These are phyloP conservation scores for Penicillium sp. DNA, from an alignment of 2,329 filamentous ascomycete genomes.

Conservation along the genomic window DNA sequence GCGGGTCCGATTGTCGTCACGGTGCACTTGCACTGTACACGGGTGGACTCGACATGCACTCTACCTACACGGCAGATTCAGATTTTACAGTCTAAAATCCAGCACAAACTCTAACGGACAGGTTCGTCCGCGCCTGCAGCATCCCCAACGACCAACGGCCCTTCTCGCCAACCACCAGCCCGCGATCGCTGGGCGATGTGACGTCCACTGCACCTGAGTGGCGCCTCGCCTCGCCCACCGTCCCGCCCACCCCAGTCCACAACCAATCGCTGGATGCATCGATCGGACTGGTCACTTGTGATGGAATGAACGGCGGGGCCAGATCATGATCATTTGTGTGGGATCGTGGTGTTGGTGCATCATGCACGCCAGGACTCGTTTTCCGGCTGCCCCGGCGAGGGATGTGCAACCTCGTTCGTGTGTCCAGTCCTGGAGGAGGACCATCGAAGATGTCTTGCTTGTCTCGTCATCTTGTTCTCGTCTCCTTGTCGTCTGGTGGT, in stretches of 20 bases:
- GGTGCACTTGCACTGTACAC: not conserved
- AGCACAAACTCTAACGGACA: slow-evolving; percentile 14
- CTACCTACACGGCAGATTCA: not conserved
- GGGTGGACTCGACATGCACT: not conserved
- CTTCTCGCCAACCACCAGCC: slow-evolving; percentile 17
- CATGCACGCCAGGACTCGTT: slow-evolving; percentile 1
- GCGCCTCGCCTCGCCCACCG: slow-evolving; percentile 7
- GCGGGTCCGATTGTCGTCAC: not conserved
- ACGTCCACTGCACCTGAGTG: slow-evolving; percentile 14
- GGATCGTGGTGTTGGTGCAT: slow-evolving; percentile 16
- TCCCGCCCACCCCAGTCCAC: slow-evolving; percentile 2
- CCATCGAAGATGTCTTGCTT: too few relatives aligned
- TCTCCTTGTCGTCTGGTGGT: not conserved
- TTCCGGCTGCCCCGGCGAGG: slow-evolving; percentile 6
- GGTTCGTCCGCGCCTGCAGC: slow-evolving; percentile 26
- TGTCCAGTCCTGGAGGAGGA: not conserved
- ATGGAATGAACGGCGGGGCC: slow-evolving; percentile 31
- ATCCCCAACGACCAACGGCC: slow-evolving; percentile 18
- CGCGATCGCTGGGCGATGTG: slow-evolving; percentile 15
- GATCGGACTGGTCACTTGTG: slow-evolving; percentile 24
- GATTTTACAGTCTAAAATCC: not conserved
- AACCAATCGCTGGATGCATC: slow-evolving; percentile 17
- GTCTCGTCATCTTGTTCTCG: too few relatives aligned
- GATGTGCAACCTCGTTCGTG: not conserved
- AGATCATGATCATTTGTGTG: slow-evolving; percentile 1